Percentiles rank a stretch among this genome's conserved stretches.
These are phyloP conservation scores for Metschnikowia lunata DNA, from an alignment of 805 yeast species.

Conservation along the genomic window DNA sequence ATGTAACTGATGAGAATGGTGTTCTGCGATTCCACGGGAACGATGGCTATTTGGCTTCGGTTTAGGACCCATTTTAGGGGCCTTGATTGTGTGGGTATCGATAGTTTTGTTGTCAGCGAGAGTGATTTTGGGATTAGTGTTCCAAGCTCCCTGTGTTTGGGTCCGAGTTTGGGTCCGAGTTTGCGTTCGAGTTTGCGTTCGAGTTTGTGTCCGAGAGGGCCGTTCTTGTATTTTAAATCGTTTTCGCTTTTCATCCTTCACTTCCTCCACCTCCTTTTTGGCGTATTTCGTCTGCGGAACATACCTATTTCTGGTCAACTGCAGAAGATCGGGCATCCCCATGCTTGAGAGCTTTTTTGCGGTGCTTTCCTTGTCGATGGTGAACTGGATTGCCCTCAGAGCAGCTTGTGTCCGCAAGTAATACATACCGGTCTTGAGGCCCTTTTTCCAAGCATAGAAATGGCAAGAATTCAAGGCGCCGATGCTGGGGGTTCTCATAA, in stretches of 20 bases:
- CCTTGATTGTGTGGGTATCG: neutral
- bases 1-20: too few species aligned
- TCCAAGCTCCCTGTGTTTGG: neutral
- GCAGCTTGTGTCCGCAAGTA: constrained; percentile 38
- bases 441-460: constrained; percentile 40
- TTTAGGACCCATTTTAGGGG: neutral
- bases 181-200: too few species aligned
- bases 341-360: constrained; percentile 1
- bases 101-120: neutral
- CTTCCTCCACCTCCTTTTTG: neutral
- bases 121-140: neutral
- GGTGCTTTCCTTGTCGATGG: constrained; percentile 8
- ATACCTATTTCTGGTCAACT: constrained; percentile 1
- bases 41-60: neutral
- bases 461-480: constrained; percentile 41
- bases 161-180: too few species aligned
- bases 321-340: constrained; percentile 1
- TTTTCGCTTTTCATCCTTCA: neutral
- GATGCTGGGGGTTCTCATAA: constrained; percentile 33
- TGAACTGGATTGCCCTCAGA: constrained; percentile 35
- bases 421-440: constrained; percentile 39
- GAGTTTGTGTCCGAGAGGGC: too few species aligned
- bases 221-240: too few species aligned
- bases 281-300: neutral
- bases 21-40: neutral